Base-by-base conservation (phyloP, 2,329 filamentous ascomycete species). In the Exophiala sp. region DNA sequence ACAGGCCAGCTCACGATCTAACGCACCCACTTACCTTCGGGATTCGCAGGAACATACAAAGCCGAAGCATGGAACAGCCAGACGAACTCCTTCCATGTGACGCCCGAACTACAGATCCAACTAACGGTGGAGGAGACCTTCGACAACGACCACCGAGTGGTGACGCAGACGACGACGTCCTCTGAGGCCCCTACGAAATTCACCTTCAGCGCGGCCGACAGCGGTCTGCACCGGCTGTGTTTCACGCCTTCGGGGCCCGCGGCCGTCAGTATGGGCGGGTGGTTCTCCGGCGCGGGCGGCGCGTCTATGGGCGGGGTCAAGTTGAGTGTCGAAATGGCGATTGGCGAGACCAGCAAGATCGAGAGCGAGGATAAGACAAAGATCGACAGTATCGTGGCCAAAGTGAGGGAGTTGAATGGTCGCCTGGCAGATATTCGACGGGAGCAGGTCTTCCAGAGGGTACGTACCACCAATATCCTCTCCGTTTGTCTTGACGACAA, bases 41-140 rank as follows among this genome's bases (percentile, higher is more conserved):
- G 11, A n/a, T 10, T 19, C n/a, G 43, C 62, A 83, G 80, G 93
- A 61, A 85, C 93, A 72, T 98, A 90, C 76, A 81, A 78, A 48
- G 88, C 88, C 43, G 85, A 93, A 70, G 86, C 94, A 68, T 93
- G 81, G 74, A 83, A 93, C 69, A 79, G 86, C 50, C 73, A 82
- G 60, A 72, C 75, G 50, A 79, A 80, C 60, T 67, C 73, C 44
- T 97, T 88, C 80, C 70, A 76, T 46, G 76, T 84, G 65, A 86
- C 93, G 67, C 77, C 82, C 57, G 83, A 83, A 58, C 75, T 95
- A 55, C 84, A 79, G 71, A 85, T 97, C 68, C 87, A 83, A 72
- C 94, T 97, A 64, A 90, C 88, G 13, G 91, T 97, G 50, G 90
- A 96, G 62, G 93, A 98, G 76, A 80, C 85, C 64, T 98, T 98